phyloP scores from a whole-genome alignment of 169 alveolate genomes.

The Plasmodium cynomolgi region DNA sequence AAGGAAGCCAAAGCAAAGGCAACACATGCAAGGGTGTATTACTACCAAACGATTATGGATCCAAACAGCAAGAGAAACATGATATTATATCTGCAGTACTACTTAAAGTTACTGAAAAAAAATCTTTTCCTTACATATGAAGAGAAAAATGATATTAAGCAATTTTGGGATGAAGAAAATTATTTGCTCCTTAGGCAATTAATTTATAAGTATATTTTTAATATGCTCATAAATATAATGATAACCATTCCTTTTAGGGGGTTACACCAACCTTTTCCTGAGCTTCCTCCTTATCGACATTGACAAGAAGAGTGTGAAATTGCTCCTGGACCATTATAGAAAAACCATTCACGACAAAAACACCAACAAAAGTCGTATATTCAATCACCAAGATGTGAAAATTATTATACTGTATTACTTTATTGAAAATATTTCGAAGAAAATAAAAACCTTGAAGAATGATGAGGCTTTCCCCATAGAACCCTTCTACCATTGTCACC shows the following conservation, averaged over 20 bases:
- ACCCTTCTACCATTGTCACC: conserved; percentile 67
- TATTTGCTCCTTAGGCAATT: conserved; percentile 36
- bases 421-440: conserved; percentile 70
- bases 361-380: conserved; percentile 74
- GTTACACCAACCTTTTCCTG: conserved; percentile 40
- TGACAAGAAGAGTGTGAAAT: conserved; percentile 54
- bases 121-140: conserved; percentile 46
- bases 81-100: conserved; percentile 69
- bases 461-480: conserved; percentile 58
- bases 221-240: conserved; percentile 70
- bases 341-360: conserved; percentile 75
- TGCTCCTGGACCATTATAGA: conserved; percentile 68
- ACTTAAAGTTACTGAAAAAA: conserved; percentile 33
- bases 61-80: conserved; percentile 56
- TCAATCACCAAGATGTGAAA: conserved; percentile 74
- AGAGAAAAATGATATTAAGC: conserved; percentile 17
- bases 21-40: conserved; percentile 20
- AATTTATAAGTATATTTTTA: conserved; percentile 56
- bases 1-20: conserved; percentile 43
- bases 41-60: conserved; percentile 64
- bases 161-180: conserved; percentile 59
- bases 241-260: conserved; percentile 63
- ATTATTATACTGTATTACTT: conserved; percentile 70
- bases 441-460: conserved; percentile 68
- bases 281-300: conserved; percentile 55